phyloP scores from a whole-genome alignment of 2,329 filamentous ascomycete species.

The Nemania abortiva region DNA sequence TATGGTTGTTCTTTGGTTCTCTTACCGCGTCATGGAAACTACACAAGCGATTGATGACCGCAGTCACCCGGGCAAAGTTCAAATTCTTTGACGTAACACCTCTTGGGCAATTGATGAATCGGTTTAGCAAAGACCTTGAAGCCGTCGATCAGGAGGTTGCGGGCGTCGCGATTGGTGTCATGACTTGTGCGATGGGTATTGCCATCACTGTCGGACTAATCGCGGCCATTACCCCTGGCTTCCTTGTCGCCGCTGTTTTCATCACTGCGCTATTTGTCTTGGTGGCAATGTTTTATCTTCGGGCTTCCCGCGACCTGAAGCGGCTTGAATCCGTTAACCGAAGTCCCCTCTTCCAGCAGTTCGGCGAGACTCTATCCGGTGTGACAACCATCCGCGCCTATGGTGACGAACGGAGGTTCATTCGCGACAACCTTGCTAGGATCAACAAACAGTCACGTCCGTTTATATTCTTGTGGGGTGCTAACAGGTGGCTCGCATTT shows the following conservation, averaged over 20 bases:
- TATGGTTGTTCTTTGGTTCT: conserved; percentile 92
- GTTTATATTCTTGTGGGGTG: conserved; percentile 96
- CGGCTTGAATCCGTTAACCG: conserved; percentile 92
- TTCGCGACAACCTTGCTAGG: conserved; percentile 86
- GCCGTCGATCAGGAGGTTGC: conserved; percentile 96
- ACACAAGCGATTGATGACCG: conserved; percentile 80
- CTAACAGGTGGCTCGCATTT: conserved; percentile 96
- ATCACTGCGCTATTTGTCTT: conserved; percentile 86
- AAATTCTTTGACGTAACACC: conserved; percentile 98
- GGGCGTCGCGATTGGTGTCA: conserved; percentile 83
- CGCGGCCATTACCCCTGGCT: conserved; percentile 87
- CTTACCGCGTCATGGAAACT: conserved; percentile 87
- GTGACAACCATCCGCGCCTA: conserved; percentile 98
- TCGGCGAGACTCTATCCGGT: conserved; percentile 92
- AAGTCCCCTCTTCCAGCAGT: conserved; percentile 96
- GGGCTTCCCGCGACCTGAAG: conserved; percentile 94
- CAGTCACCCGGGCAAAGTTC: conserved; percentile 90
- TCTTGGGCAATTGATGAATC: conserved; percentile 95
- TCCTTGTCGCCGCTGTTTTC: conserved; percentile 86
- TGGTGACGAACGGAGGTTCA: conserved; percentile 91
- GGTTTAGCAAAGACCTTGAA: conserved; percentile 98
- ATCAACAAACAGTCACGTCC: conserved; percentile 93
- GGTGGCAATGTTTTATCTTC: conserved; percentile 88
- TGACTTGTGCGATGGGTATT: conserved; percentile 74
- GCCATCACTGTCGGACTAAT: conserved; percentile 90